phyloP scores from a whole-genome alignment of 2,329 filamentous ascomycete species.

The Pseudodiploospora longispora region DNA sequence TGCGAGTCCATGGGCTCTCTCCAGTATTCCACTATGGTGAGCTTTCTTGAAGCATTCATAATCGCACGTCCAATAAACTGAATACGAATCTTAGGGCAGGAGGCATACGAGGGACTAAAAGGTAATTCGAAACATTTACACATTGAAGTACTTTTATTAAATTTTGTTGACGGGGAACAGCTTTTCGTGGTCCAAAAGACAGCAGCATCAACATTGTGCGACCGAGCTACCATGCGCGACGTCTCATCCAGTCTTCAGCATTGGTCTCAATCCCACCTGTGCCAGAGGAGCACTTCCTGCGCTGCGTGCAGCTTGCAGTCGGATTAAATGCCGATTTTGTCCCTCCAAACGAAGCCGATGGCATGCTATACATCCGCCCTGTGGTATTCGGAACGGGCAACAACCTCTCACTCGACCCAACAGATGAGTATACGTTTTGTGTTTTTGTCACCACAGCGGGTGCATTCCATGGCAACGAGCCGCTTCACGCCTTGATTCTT shows the following conservation, averaged over 20 bases:
- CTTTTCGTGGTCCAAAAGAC: neutral
- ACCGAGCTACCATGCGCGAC: constrained; percentile 1
- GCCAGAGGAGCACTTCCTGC: constrained; percentile 49
- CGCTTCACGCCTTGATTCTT: constrained; percentile 56
- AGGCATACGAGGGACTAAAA: constrained; percentile 7
- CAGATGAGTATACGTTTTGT: constrained; percentile 55
- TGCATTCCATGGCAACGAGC: constrained; percentile 57
- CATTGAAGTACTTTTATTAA: too few species aligned
- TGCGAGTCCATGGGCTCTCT: constrained; percentile 6
- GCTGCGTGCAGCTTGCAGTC: constrained; percentile 53
- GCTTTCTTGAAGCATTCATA: neutral
- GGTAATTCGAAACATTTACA: neutral
- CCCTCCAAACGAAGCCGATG: constrained; percentile 53
- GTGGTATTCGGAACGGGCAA: constrained; percentile 46
- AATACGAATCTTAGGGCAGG: neutral
- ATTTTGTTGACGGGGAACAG: neutral
- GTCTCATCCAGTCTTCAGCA: constrained; percentile 2
- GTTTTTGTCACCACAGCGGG: constrained; percentile 58
- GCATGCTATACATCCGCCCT: constrained; percentile 60
- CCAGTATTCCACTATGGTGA: constrained; percentile 7
- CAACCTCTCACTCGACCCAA: constrained; percentile 1
- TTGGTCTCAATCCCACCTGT: constrained; percentile 53
- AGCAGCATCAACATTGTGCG: constrained; percentile 1
- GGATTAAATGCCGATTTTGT: constrained; percentile 59
- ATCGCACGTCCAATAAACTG: neutral